phyloP scores from a whole-genome alignment of 225 moss, liverwort and hornwort genomes.

The Neckera pumila region DNA sequence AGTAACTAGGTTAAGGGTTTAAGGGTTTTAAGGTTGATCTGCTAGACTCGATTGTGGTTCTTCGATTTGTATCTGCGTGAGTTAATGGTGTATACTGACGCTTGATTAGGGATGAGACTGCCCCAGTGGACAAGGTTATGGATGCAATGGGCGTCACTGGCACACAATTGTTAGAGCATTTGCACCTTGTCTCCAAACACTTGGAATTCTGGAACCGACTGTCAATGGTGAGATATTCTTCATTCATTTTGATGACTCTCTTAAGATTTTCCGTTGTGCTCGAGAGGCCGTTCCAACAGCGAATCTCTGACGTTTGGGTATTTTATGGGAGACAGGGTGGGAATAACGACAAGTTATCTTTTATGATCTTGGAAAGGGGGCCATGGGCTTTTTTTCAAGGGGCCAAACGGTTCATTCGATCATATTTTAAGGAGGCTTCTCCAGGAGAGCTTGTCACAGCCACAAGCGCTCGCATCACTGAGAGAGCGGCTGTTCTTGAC shows the following conservation, averaged over 20 bases:
- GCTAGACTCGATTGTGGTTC: background rate
- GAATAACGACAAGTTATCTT: constrained; percentile 51
- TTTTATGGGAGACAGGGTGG: constrained; percentile 29
- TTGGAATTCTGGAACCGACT: constrained; percentile 64
- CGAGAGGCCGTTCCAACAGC: background rate
- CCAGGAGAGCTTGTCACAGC: constrained; percentile 43
- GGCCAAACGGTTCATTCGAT: constrained; percentile 40
- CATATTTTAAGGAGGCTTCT: constrained; percentile 55
- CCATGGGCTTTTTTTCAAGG: constrained; percentile 76
- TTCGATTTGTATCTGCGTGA: background rate
- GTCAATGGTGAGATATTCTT: constrained; percentile 36
- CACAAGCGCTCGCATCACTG: constrained; percentile 54
- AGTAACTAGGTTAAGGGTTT: background rate
- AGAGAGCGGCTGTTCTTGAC: constrained; percentile 59
- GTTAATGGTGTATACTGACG: background rate
- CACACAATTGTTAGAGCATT: constrained; percentile 49
- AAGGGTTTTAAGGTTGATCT: background rate
- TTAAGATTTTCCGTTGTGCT: background rate
- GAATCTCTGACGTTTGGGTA: background rate
- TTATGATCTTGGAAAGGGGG: constrained; percentile 83
- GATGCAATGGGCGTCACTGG: constrained; percentile 48
- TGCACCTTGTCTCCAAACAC: constrained; percentile 59
- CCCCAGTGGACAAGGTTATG: constrained; percentile 58
- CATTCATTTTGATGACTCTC: background rate
- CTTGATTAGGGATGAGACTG: constrained; percentile 32